A percentile compares a stretch with the other conserved stretches of the same genome.
phyloP scores from a whole-genome alignment of 306 rosid species.

The Prunus armeniaca region DNA sequence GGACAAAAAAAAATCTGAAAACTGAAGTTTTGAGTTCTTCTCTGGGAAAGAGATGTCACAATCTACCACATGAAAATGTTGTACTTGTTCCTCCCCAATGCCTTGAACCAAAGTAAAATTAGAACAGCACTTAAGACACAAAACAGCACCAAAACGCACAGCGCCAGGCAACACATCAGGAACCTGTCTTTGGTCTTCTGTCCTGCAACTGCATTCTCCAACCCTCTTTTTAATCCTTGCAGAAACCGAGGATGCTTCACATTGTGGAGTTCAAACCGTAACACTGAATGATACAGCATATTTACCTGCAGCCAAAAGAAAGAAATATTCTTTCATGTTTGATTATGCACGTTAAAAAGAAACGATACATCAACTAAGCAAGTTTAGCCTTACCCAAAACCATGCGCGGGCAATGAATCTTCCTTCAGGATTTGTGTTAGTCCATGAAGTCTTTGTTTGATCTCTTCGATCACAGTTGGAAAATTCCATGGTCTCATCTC shows the following conservation, averaged over 20 bases:
- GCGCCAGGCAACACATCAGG: constrained; percentile 7
- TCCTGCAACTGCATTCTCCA: constrained; percentile 12
- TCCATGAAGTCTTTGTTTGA: constrained; percentile 5
- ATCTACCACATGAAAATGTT: background rate
- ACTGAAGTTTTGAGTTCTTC: background rate
- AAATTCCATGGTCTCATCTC: background rate
- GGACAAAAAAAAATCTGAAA: background rate
- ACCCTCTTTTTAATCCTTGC: background rate
- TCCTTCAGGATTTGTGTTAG: background rate
- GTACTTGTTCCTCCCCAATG: constrained; percentile 1
- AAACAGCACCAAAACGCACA: constrained; percentile 20
- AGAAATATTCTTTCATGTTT: background rate
- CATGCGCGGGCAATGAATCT: background rate
- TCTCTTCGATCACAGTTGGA: background rate
- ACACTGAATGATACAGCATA: background rate
- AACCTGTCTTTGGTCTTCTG: constrained; percentile 9
- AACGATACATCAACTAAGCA: background rate
- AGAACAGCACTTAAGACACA: constrained; percentile 7
- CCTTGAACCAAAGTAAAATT: constrained; percentile 16
- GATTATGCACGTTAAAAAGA: background rate
- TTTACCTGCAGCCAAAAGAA: constrained; percentile 14
- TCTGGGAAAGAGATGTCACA: background rate
- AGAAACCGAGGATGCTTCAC: background rate
- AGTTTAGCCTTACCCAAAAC: constrained; percentile 8
- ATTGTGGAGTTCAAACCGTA: background rate